A percentile compares a stretch with the other conserved stretches of the same genome.
Conservation (phyloP, 179 eudicot genomes). For the Silene coronaria region DNA sequence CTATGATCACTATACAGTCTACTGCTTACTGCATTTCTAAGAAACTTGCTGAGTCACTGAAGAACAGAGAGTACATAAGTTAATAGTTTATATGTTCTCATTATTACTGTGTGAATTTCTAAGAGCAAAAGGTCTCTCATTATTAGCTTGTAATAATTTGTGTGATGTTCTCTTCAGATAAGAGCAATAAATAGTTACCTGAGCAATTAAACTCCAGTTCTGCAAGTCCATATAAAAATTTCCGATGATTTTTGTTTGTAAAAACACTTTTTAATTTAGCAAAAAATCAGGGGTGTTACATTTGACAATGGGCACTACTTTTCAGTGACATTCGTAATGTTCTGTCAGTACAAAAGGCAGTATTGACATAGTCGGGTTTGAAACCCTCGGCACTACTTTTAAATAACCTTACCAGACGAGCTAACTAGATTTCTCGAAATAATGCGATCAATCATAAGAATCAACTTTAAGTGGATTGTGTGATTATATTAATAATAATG, state of each 20-base stretch:
- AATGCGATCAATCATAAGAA: neutral
- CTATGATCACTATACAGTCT: conserved; percentile 74
- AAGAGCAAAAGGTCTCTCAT: too few species aligned
- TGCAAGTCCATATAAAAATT: neutral
- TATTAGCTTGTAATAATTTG: neutral
- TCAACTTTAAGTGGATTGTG: too few species aligned
- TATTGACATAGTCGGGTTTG: neutral
- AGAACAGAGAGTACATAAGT: conserved; percentile 23
- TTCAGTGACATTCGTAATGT: neutral
- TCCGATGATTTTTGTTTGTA: too few species aligned
- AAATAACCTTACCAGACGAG: neutral
- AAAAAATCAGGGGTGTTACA: too few species aligned
- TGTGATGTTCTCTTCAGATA: neutral
- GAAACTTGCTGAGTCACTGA: conserved; percentile 40
- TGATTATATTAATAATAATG: too few species aligned
- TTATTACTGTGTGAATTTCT: conserved; percentile 3
- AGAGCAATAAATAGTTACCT: neutral
- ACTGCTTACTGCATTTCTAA: conserved; percentile 62
- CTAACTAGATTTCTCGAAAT: neutral
- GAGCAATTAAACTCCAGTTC: neutral
- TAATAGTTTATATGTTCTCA: neutral
- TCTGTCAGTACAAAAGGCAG: neutral
- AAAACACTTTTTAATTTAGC: too few species aligned
- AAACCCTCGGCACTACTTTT: neutral
- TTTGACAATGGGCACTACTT: neutral